Base-by-base conservation (phyloP, 2,329 filamentous ascomycete genomes). In the Magnaporthiopsis rhizophila region DNA sequence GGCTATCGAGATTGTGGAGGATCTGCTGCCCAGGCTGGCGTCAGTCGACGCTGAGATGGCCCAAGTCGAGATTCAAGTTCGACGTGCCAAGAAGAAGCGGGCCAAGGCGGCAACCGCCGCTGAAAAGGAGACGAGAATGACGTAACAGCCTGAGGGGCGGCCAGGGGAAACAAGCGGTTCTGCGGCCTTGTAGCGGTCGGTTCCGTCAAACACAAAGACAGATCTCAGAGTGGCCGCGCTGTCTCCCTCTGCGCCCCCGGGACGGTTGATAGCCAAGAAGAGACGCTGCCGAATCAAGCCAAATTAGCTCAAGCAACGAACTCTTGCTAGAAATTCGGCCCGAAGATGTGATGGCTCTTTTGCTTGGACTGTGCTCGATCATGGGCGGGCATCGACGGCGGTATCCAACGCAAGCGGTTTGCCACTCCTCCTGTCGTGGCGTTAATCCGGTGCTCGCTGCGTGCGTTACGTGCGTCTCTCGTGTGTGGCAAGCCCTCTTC, bases 51-150 rank as follows among this genome's bases (percentile, higher is more conserved):
- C 79, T 34, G 81, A 86, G 69, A 86, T 94, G 83, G 78, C 80
- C 18, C 75, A 76, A n/a, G 72, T 90, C 6, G 89, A 92, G 76
- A 85, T 88, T 62, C 83, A 89, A 68, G 86, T 94, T 64, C 80
- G 88, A 53, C 78, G 88, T 65, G 83, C 82, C 50, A 77, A 81
- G 65, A 86, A 87, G 76, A 80, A 73, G 74, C 76, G 82, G 50
- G 78, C 79, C 32, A 85, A 84, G 72, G 77, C 76, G 1, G 77
- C 64, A 24, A 24, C 12, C 34, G 59, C 59, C 32, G 60, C 34
- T 21, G 60, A 38, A 21, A 62, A 30, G 60, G 36, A 62, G 28
- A n/a, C 60, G 11, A 32, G 18, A 15, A 21, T 24, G 45, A 9
- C 21, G 21, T 6, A 53, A 11, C n/a, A n/a, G 9, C 8, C 45